Conservation (phyloP, 805 yeast genomes). For the Zygotorulaspora florentina region DNA sequence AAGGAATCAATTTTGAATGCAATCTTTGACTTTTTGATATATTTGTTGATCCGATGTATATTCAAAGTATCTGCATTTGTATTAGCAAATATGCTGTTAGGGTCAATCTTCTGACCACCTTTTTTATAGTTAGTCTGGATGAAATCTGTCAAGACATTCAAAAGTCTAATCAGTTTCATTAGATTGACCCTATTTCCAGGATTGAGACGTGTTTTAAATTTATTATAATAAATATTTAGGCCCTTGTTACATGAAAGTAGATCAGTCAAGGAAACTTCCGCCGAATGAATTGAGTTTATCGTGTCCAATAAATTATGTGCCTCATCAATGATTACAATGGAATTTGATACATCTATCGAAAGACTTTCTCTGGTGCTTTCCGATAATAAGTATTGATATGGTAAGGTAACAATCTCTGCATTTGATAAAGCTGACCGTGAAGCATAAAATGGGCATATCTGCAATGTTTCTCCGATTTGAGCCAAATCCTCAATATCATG, state of each 20-base stretch:
- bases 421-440: constrained; percentile 50
- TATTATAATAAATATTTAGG: constrained; percentile 50
- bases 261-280: constrained; percentile 49
- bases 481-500: constrained; percentile 80
- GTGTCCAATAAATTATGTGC: constrained; percentile 87
- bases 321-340: constrained; percentile 81
- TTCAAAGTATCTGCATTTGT: constrained; percentile 69
- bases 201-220: constrained; percentile 61
- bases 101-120: constrained; percentile 53
- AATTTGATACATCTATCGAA: constrained; percentile 53
- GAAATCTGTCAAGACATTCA: constrained; percentile 49
- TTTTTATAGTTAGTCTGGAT: constrained; percentile 37
- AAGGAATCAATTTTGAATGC: constrained; percentile 81
- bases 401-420: constrained; percentile 77
- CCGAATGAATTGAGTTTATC: constrained; percentile 64
- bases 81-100: constrained; percentile 50
- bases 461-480: constrained; percentile 49
- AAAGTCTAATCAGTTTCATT: constrained; percentile 55
- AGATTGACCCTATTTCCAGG: constrained; percentile 69
- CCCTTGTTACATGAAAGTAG: constrained; percentile 44
- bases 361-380: constrained; percentile 59
- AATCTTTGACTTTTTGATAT: constrained; percentile 63
- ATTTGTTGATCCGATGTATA: constrained; percentile 59
- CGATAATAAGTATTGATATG: constrained; percentile 69
- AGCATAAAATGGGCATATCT: constrained; percentile 81